A percentile compares a stretch with the other conserved stretches of the same genome.
Conservation (phyloP, 148 eudicot species). For the Rhododendron griersonianum region DNA sequence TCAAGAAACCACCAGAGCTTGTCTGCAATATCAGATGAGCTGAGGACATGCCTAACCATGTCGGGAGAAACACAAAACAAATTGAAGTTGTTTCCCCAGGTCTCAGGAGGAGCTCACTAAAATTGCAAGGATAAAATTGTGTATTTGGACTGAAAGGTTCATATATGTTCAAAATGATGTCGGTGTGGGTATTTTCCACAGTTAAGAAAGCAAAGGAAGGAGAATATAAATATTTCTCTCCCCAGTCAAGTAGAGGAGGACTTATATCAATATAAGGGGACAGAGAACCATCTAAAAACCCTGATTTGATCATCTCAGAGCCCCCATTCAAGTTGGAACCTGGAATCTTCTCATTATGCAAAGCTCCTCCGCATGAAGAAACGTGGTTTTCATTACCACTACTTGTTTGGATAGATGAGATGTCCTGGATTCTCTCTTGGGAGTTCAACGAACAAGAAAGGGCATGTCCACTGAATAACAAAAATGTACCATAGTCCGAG, state of each 20-base stretch:
- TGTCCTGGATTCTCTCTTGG: slow-evolving; percentile 32
- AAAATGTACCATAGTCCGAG: slow-evolving; percentile 30
- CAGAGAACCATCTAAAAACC: slow-evolving; percentile 33
- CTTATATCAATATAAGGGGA: slow-evolving; percentile 46
- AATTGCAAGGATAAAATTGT: slow-evolving; percentile 81
- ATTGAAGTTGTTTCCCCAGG: slow-evolving; percentile 72
- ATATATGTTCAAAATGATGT: slow-evolving; percentile 35
- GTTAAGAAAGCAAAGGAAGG: slow-evolving; percentile 56
- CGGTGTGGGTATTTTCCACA: slow-evolving; percentile 50
- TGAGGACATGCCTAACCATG: slow-evolving; percentile 60
- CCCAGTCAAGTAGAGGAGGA: slow-evolving; percentile 72
- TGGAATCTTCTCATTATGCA: slow-evolving; percentile 21
- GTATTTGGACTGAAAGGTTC: slow-evolving; percentile 70
- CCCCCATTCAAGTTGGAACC: slow-evolving; percentile 24
- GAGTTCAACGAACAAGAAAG: slow-evolving; percentile 53
- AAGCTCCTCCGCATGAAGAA: slow-evolving; percentile 41
- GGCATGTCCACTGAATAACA: slow-evolving; percentile 34
- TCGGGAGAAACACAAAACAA: slow-evolving; percentile 69
- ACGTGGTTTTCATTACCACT: slow-evolving; percentile 19
- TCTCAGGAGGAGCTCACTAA: slow-evolving; percentile 49
- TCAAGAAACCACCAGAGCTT: slow-evolving; percentile 76
- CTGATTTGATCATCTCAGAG: slow-evolving; percentile 34
- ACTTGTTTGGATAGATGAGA: slow-evolving; percentile 16
- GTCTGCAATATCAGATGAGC: slow-evolving; percentile 73
- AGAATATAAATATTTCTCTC: slow-evolving; percentile 50